Conservation (phyloP, 164 flowering plant genomes). For the Tinospora cordifolia region DNA sequence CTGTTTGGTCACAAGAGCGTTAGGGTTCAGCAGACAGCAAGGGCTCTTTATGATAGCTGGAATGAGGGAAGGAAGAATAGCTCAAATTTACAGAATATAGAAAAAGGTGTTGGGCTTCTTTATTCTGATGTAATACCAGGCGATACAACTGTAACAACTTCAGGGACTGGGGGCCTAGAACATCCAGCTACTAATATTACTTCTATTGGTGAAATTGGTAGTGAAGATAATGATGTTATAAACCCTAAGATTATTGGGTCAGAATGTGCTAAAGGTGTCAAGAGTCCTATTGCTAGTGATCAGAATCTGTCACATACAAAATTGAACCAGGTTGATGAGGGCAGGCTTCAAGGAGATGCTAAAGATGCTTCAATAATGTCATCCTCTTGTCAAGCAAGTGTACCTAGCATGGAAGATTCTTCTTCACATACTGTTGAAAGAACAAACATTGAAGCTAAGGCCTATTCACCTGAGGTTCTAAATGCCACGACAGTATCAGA, state of each 20-base stretch:
- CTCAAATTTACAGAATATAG: constrained; percentile 17
- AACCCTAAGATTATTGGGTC: constrained; percentile 15
- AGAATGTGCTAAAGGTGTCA: neutral
- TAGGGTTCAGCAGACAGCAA: constrained; percentile 55
- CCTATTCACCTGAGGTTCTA: constrained; percentile 15
- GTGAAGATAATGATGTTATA: constrained; percentile 12
- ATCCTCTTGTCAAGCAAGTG: constrained; percentile 10
- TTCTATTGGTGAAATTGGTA: constrained; percentile 14
- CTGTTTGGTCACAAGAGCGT: constrained; percentile 48
- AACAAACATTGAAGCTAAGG: constrained; percentile 12
- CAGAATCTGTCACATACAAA: neutral
- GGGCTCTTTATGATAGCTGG: constrained; percentile 48
- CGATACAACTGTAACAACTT: constrained; percentile 6
- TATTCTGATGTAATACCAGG: constrained; percentile 14
- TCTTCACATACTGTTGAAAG: constrained; percentile 9
- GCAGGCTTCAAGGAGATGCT: constrained; percentile 8
- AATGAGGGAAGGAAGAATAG: constrained; percentile 20
- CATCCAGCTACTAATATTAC: constrained; percentile 15
- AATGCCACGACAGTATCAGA: constrained; percentile 20
- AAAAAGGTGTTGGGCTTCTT: constrained; percentile 12
- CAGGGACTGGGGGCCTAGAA: constrained; percentile 21
- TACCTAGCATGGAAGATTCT: constrained; percentile 9
- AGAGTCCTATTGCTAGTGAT: constrained; percentile 12
- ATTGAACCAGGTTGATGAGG: constrained; percentile 9
- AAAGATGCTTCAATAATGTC: constrained; percentile 2